Evolutionary conservation across 192 early-diverging fungal species (phyloP), one percentile per base, ranked within the genome.

Genomic region (Linnemannia schmuckeri): DNA sequence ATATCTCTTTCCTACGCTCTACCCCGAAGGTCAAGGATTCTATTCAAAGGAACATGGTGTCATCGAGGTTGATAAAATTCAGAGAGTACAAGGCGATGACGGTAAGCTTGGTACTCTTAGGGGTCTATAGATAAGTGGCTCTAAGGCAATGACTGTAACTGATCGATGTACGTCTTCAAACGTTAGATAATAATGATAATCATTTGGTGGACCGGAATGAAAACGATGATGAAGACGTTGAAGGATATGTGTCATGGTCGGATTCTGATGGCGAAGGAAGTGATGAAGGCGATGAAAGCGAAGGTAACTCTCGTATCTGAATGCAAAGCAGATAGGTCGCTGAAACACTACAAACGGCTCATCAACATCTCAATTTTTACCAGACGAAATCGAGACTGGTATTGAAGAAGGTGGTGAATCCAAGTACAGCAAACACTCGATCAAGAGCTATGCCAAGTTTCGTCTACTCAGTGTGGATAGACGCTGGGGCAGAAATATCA

Each of bases 391-490:
- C n/a, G 71, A 80, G 4, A 24, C n/a, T 73, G 46, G 33, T 46
- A 40, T 20, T 20, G 40, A 38, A 35, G 72, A 27, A 22, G 70
- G 10, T 5, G 42, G 42, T 4, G 42, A 73, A 6, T 80, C 78
- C 40, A 74, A 68, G 63, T 75, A 81, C 18, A 55, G 37, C 44
- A 81, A 54, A n/a, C 5, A 61, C 22, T 75, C 73, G 20, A 81
- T 75, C 74, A 81, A 81, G 66, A 70, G 33, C 44, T 81, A 81
- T 70, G 37, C 73, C 20, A 75, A 81, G 38, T 81, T 57, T 37
- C 72, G 80, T 0, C 24, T 81, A 30, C 47, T 81, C 17, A 54
- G 66, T 15, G 30, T 57, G 41, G 80, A 81, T 74, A 66, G 79
- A 46, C 79, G 79, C 33, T 74, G 71, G 57, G 79, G 57, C 0